These are phyloP conservation scores for Eucalyptus erythrocorys DNA, from an alignment of 345 rosid species.

Conservation along the genomic window DNA sequence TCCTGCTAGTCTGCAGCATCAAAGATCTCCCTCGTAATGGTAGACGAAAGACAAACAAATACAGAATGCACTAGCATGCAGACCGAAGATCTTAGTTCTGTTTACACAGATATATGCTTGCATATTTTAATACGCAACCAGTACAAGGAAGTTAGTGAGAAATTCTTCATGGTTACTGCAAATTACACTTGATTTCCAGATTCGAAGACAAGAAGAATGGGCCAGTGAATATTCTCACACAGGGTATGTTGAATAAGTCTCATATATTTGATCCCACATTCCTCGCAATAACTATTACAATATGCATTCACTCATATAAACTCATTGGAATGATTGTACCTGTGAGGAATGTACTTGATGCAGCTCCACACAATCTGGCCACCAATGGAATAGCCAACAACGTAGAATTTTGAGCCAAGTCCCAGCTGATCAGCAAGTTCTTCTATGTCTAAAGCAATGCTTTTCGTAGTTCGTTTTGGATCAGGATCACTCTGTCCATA, in stretches of 20 bases:
- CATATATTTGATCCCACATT: neutral
- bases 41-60: neutral
- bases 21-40: neutral
- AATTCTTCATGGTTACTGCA: neutral
- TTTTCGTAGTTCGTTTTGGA: neutral
- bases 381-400: conserved; percentile 1
- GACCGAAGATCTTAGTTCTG: neutral
- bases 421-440: conserved; percentile 11
- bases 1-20: conserved; percentile 35
- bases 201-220: neutral
- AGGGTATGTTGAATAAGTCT: neutral
- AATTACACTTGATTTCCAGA: neutral
- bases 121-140: neutral
- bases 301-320: neutral
- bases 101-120: neutral
- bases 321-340: neutral
- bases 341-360: conserved; percentile 9
- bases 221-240: neutral
- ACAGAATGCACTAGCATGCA: neutral
- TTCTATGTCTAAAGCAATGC: conserved; percentile 3
- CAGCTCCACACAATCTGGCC: conserved; percentile 5
- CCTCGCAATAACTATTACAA: neutral
- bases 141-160: neutral
- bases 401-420: conserved; percentile 1
- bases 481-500: conserved; percentile 11